Evolutionary conservation across 2,329 filamentous ascomycete species (phyloP).

Genomic region (Malbranchea zuffiana): DNA sequence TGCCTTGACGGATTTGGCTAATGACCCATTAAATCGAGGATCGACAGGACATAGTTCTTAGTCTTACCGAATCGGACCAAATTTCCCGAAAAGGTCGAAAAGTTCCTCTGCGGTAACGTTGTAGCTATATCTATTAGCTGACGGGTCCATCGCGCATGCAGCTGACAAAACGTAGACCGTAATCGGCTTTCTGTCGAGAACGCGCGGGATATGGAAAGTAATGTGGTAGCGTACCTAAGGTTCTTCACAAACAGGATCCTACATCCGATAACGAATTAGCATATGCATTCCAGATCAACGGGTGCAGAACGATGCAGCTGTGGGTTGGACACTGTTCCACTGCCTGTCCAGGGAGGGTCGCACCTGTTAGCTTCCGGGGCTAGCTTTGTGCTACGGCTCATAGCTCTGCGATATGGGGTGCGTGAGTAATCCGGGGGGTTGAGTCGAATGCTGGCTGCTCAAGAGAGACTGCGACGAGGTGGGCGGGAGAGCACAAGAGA

Average conservation of each 20-base stretch:
- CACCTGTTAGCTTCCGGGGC: slow-evolving; percentile 99
- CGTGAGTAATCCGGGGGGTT: not conserved
- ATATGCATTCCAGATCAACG: slow-evolving; percentile 3
- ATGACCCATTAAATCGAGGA: slow-evolving; percentile 10
- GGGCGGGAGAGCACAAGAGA: too few species aligned
- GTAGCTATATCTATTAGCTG: slow-evolving; percentile 55
- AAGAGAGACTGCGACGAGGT: too few species aligned
- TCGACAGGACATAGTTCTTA: slow-evolving; percentile 16
- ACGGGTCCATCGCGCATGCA: not conserved
- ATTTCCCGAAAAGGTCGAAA: slow-evolving; percentile 97
- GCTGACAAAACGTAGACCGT: slow-evolving; percentile 1
- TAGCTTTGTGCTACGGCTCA: slow-evolving; percentile 94
- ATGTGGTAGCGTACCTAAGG: slow-evolving; percentile 58
- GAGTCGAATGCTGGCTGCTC: slow-evolving; percentile 7
- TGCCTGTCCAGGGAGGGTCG: slow-evolving; percentile 27
- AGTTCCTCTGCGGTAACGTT: slow-evolving; percentile 97
- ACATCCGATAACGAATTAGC: slow-evolving; percentile 7
- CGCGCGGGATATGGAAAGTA: not conserved
- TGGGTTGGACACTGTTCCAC: not conserved
- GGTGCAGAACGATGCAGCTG: not conserved
- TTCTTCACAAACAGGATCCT: slow-evolving; percentile 99
- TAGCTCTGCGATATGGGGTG: slow-evolving; percentile 47
- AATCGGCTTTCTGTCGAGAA: not conserved
- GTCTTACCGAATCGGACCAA: slow-evolving; percentile 81
- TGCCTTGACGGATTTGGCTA: slow-evolving; percentile 97